Conservation (phyloP, 2,329 filamentous ascomycete species). For the Fusarium begoniae region DNA sequence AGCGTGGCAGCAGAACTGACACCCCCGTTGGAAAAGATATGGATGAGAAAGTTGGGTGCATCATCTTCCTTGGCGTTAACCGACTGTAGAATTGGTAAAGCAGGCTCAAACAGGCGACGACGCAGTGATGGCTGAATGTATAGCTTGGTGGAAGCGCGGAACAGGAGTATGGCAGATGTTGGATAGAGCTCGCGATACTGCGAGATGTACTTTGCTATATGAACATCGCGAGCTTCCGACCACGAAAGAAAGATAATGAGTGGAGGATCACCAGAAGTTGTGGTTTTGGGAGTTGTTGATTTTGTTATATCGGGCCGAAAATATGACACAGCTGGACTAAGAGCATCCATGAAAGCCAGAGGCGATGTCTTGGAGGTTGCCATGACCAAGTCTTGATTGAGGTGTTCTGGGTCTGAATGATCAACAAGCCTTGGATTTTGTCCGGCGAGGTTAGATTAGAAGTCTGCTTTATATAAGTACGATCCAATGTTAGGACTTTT, state of each 20-base stretch:
- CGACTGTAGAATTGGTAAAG: conserved; percentile 51
- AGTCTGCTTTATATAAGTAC: not conserved
- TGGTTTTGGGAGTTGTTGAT: not conserved
- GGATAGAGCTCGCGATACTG: conserved; percentile 58
- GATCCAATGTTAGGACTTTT: not conserved
- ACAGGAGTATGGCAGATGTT: conserved; percentile 55
- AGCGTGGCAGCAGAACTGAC: conserved; percentile 52
- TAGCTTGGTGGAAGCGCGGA: conserved; percentile 53
- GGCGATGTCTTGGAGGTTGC: conserved; percentile 35
- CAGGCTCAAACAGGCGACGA: conserved; percentile 49
- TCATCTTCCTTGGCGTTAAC: conserved; percentile 33
- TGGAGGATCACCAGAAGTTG: conserved; percentile 48
- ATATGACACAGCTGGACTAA: conserved; percentile 51
- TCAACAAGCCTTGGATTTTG: not conserved
- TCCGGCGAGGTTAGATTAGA: too few species aligned
- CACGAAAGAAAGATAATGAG: conserved; percentile 60
- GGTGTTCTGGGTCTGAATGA: not conserved
- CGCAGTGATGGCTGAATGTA: conserved; percentile 47
- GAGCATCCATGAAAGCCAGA: conserved; percentile 50
- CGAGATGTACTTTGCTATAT: conserved; percentile 62
- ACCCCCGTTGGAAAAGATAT: conserved; percentile 64
- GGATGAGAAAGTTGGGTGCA: conserved; percentile 53
- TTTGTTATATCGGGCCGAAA: conserved; percentile 30
- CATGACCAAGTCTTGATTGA: conserved; percentile 33
- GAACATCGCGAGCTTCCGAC: conserved; percentile 60